Percentiles rank a stretch among this genome's conserved stretches.
Evolutionary conservation across 23 red algal species (phyloP).

Genomic region (Porphyridium purpureum): DNA sequence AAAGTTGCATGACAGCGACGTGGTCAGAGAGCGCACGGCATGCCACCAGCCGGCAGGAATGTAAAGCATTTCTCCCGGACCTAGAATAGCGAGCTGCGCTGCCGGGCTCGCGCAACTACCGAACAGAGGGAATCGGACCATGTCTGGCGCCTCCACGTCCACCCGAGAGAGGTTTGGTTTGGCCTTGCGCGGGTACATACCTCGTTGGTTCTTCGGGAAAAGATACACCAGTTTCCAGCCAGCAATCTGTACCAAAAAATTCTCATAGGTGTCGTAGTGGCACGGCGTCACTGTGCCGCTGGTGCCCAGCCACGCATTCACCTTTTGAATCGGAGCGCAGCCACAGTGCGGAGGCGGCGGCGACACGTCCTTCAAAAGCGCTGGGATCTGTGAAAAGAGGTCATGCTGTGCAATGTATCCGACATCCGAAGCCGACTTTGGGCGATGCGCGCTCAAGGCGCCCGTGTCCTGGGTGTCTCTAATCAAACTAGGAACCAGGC

Average conservation of each 20-base stretch:
- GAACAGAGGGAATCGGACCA: constrained; percentile 12
- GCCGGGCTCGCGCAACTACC: neutral
- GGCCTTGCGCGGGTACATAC: constrained; percentile 1
- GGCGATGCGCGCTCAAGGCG: too few species aligned
- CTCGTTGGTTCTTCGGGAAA: constrained; percentile 7
- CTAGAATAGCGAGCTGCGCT: constrained; percentile 1
- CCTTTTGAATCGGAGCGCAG: too few species aligned
- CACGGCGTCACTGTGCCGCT: constrained; percentile 26
- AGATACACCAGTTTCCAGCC: constrained; percentile 37
- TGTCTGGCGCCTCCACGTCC: constrained; percentile 19
- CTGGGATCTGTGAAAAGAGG: too few species aligned
- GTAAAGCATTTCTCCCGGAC: constrained; percentile 45
- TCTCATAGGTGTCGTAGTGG: constrained; percentile 54
- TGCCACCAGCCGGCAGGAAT: constrained; percentile 72
- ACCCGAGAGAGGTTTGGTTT: constrained; percentile 25
- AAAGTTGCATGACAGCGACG: constrained; percentile 40
- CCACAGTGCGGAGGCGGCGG: too few species aligned
- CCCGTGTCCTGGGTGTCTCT: too few species aligned
- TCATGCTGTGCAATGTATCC: too few species aligned
- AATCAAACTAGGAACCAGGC: too few species aligned
- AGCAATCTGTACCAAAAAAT: constrained; percentile 45
- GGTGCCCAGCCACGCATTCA: constrained; percentile 51
- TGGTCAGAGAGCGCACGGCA: constrained; percentile 27
- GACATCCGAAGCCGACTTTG: too few species aligned
- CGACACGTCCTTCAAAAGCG: too few species aligned